Evolutionary conservation across 495 filamentous ascomycete genomes (phyloP).

Genomic region (Terfezia claveryi): DNA sequence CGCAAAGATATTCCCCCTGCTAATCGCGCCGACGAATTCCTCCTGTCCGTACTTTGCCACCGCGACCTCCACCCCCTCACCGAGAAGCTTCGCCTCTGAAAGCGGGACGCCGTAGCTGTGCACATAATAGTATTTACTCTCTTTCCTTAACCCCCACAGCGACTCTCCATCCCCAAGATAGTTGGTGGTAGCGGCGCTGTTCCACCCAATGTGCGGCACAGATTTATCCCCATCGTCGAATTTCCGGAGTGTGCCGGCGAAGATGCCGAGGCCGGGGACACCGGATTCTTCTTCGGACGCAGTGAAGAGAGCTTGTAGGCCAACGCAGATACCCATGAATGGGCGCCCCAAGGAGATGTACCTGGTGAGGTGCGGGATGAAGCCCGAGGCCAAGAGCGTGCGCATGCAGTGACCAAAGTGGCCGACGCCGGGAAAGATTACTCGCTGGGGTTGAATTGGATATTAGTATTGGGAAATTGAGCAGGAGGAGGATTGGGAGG

Average conservation of each 20-base stretch:
- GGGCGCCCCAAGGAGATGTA: conserved; percentile 76
- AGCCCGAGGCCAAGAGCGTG: conserved; percentile 58
- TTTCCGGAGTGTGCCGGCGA: conserved; percentile 46
- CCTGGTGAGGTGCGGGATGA: conserved; percentile 50
- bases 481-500: too few species aligned
- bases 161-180: conserved; percentile 17
- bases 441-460: conserved; percentile 7
- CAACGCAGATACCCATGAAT: conserved; percentile 96
- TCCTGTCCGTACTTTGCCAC: conserved; percentile 72
- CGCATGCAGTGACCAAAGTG: conserved; percentile 92
- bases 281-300: conserved; percentile 55
- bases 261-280: conserved; percentile 48
- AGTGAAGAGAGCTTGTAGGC: conserved; percentile 71
- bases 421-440: conserved; percentile 88
- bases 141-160: conserved; percentile 51
- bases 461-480: conserved; percentile 29
- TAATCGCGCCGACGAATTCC: conserved; percentile 77
- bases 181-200: conserved; percentile 41
- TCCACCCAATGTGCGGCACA: conserved; percentile 97
- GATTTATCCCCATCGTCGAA: conserved; percentile 63
- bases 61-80: conserved; percentile 69
- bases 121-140: conserved; percentile 95
- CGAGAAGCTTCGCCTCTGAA: conserved; percentile 32
- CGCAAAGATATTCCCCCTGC: conserved; percentile 60
- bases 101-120: conserved; percentile 83